These are phyloP conservation scores for Prosopis cineraria DNA, from an alignment of 306 rosid genomes.

Conservation along the genomic window DNA sequence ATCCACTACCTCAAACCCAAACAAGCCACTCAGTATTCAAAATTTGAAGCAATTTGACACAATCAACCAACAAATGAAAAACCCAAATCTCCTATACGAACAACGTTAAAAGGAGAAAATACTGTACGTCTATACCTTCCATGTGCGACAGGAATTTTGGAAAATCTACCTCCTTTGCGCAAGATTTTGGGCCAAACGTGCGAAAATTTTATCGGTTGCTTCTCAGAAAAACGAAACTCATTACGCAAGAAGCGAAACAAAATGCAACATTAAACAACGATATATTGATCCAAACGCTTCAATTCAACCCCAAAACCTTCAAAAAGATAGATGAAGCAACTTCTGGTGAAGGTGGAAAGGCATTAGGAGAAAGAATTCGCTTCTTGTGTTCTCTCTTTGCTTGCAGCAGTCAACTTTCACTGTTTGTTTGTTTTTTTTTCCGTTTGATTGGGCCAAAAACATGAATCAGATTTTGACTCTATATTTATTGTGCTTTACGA, in stretches of 20 bases:
- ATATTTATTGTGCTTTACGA: neutral
- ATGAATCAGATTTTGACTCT: slow-evolving; percentile 32
- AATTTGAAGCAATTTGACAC: slow-evolving; percentile 12
- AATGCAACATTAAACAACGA: slow-evolving; percentile 3
- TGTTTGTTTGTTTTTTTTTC: neutral
- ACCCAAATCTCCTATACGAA: slow-evolving; percentile 34
- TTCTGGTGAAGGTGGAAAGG: slow-evolving; percentile 11
- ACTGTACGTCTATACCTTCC: slow-evolving; percentile 60
- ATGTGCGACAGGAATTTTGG: slow-evolving; percentile 43
- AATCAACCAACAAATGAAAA: slow-evolving; percentile 23
- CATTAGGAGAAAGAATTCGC: neutral
- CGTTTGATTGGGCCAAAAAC: neutral
- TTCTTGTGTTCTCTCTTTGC: slow-evolving; percentile 17
- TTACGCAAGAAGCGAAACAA: slow-evolving; percentile 29
- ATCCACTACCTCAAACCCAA: slow-evolving; percentile 24
- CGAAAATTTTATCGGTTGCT: neutral
- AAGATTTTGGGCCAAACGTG: slow-evolving; percentile 18
- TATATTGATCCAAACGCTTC: slow-evolving; percentile 23
- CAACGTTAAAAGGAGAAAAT: neutral
- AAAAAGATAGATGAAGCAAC: neutral
- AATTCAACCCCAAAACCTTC: slow-evolving; percentile 15
- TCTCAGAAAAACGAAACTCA: slow-evolving; percentile 39
- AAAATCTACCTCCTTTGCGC: slow-evolving; percentile 20
- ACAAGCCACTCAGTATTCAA: slow-evolving; percentile 25
- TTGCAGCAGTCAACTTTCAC: slow-evolving; percentile 38